Percentiles rank a stretch among this genome's conserved stretches.
phyloP scores from a whole-genome alignment of 2,329 filamentous ascomycete genomes.

The Laburnicola sp. region DNA sequence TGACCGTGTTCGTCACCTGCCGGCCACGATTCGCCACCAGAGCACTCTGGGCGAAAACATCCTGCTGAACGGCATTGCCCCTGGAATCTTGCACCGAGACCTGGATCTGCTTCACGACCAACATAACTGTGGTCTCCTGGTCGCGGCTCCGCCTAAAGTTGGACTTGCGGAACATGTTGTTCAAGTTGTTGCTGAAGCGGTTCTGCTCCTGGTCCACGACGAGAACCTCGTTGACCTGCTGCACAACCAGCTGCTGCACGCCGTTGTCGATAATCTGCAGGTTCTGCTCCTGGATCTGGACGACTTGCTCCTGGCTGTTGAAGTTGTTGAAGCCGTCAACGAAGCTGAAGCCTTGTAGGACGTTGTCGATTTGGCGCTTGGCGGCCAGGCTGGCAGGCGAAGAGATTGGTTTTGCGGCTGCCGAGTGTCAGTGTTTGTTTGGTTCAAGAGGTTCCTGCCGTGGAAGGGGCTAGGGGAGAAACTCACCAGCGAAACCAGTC shows the following conservation, averaged over 20 bases:
- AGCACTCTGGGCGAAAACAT: constrained; percentile 34
- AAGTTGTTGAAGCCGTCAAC: constrained; percentile 37
- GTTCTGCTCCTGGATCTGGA: constrained; percentile 34
- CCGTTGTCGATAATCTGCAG: constrained; percentile 32
- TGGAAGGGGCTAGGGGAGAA: neutral
- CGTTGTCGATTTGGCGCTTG: constrained; percentile 24
- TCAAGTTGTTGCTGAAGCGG: constrained; percentile 33
- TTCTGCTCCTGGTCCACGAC: constrained; percentile 36
- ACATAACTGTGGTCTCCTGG: constrained; percentile 28
- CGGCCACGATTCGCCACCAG: constrained; percentile 36
- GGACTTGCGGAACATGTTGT: constrained; percentile 38
- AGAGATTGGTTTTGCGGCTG: constrained; percentile 34
- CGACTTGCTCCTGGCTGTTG: constrained; percentile 34
- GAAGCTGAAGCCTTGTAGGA: constrained; percentile 34
- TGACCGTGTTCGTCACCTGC: constrained; percentile 29
- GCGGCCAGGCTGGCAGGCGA: constrained; percentile 18
- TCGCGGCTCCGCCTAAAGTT: constrained; percentile 28
- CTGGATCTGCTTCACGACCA: constrained; percentile 39
- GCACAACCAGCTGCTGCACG: constrained; percentile 25
- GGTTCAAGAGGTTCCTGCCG: neutral
- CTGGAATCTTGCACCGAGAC: constrained; percentile 29
- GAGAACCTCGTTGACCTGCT: constrained; percentile 35
- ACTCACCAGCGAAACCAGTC: constrained; percentile 40
- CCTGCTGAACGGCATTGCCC: constrained; percentile 27
- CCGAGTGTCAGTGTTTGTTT: constrained; percentile 14